Evolutionary conservation across 306 rosid species (phyloP), one percentile per base, ranked within the genome.

Genomic region (Oxytropis ochrocephala): DNA sequence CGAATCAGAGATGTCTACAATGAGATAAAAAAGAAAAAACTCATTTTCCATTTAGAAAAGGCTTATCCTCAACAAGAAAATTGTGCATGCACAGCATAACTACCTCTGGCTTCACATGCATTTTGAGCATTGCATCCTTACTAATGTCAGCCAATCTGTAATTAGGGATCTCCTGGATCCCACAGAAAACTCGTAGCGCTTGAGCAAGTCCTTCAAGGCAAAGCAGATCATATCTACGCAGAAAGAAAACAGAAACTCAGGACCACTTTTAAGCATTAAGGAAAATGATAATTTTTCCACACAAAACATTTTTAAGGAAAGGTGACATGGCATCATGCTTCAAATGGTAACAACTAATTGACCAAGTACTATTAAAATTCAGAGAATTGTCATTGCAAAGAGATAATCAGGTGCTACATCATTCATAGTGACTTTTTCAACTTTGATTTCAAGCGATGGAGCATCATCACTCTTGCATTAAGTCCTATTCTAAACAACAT

Each of bases 101-200:
- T 81, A 93, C 98, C 98, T 93, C 98, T 0, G 96, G 89, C 76
- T 88, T 88, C 56, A 90, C 96, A 72, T 88, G 96, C 85, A 93
- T 85, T 82, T 85, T 88, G 64, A 88, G 80, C 81, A 90, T 82
- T 5, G 83, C 69, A 41, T 88, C 86, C 72, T 70, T 83, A 70
- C 88, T 80, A 38, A 85, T 80, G 69, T 79, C 63, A 18, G 96
- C 78, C 84, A 90, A 59, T 66, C 41, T 84, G 50, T 90, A 90
- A 7, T 72, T 62, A 4, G 96, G 98, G 42, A 77, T 84, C 78
- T 83, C 82, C 67, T 88, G 88, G 62, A 24, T 8, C 74, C 72
- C 73, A 49, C 82, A 75, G 67, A 93, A 93, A 41, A 90, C 72
- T 44, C 90, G 84, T 29, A 93, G 96, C 1, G 96, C 86, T 72